Percentiles rank a stretch among this genome's conserved stretches.
These are phyloP conservation scores for Erodium chrysanthum DNA, from an alignment of 441 rosid genomes.

Conservation along the genomic window DNA sequence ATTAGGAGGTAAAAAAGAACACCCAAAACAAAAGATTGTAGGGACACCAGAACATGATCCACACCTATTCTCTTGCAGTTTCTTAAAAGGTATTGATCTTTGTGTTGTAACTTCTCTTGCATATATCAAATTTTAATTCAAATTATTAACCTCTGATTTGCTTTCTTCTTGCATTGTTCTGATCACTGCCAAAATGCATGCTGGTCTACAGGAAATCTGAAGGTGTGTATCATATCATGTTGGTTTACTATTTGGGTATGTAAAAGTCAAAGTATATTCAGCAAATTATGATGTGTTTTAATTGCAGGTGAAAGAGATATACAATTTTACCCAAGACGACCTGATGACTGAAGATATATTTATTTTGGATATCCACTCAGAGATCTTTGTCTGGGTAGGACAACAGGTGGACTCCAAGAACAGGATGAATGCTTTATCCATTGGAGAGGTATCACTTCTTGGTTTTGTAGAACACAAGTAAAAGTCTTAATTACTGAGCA, in stretches of 20 bases:
- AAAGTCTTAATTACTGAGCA: no score
- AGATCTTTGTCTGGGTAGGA: conserved; percentile 92
- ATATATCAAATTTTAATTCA: conserved; percentile 11
- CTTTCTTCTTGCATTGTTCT: conserved; percentile 24
- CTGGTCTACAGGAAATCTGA: conserved; percentile 54
- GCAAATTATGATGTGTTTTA: conserved; percentile 4
- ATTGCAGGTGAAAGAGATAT: conserved; percentile 67
- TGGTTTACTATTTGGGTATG: no score
- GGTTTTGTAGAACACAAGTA: no score
- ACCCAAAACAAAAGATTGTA: conserved; percentile 60
- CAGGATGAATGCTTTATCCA: conserved; percentile 46
- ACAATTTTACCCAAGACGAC: conserved; percentile 80
- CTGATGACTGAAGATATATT: conserved; percentile 91
- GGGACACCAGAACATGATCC: conserved; percentile 75
- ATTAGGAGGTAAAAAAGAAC: conserved; percentile 80
- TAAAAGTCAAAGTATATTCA: neutral
- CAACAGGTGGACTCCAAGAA: conserved; percentile 69
- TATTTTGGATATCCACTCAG: conserved; percentile 74
- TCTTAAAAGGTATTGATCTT: conserved; percentile 43
- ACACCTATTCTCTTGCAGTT: conserved; percentile 79
- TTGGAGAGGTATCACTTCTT: conserved; percentile 58
- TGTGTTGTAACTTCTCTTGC: conserved; percentile 12
- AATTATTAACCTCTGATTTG: conserved; percentile 11
- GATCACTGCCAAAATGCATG: conserved; percentile 20
- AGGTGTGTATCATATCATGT: no score